These are phyloP conservation scores for Euphorbia lathyris DNA, from an alignment of 345 rosid genomes.

Conservation along the genomic window DNA sequence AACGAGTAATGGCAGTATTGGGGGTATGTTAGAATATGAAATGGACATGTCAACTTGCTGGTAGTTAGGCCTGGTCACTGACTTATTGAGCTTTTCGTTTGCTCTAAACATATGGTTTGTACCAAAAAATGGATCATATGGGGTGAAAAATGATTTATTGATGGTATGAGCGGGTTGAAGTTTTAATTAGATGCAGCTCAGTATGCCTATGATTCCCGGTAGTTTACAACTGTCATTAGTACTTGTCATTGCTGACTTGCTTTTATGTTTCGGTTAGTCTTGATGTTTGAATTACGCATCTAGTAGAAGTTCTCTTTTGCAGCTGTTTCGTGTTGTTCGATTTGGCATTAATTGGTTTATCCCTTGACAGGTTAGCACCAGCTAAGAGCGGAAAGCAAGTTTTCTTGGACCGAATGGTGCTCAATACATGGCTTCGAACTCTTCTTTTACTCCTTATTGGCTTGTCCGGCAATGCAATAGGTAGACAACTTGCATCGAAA, in stretches of 20 bases:
- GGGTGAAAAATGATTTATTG: neutral
- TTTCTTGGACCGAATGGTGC: conserved; percentile 45
- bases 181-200: neutral
- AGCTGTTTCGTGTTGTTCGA: neutral
- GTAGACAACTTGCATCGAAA: conserved; percentile 33
- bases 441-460: conserved; percentile 40
- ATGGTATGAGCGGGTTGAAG: neutral
- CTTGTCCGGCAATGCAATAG: conserved; percentile 39
- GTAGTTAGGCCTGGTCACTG: neutral
- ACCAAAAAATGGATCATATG: neutral
- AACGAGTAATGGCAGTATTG: neutral
- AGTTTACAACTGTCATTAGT: neutral
- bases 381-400: conserved; percentile 10
- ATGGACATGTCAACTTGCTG: neutral
- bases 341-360: conserved; percentile 18
- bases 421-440: conserved; percentile 41
- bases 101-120: neutral
- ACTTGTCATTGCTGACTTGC: neutral
- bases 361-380: conserved; percentile 22
- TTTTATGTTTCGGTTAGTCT: neutral
- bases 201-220: neutral
- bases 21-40: neutral
- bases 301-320: conserved; percentile 5
- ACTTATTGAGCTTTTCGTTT: neutral
- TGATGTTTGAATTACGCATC: neutral